A percentile compares a stretch with the other conserved stretches of the same genome.
phyloP scores from a whole-genome alignment of 2,329 filamentous ascomycete genomes.

The Pseudogymnoascus sp. region DNA sequence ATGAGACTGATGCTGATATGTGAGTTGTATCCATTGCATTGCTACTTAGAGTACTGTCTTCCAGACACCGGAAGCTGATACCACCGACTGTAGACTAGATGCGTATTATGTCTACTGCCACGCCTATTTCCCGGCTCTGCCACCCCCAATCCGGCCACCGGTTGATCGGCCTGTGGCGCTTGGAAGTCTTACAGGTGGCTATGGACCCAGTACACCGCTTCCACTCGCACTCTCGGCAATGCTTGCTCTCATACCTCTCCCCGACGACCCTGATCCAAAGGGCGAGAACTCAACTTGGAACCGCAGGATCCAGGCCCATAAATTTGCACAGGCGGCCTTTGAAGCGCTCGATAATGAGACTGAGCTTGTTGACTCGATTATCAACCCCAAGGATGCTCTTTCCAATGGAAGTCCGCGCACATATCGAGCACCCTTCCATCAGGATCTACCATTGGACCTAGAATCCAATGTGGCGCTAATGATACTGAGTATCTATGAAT shows the following conservation, averaged over 20 bases:
- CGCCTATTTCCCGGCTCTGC: slow-evolving; percentile 44
- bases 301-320: slow-evolving; percentile 42
- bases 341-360: slow-evolving; percentile 44
- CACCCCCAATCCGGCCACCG: slow-evolving; percentile 33
- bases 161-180: slow-evolving; percentile 29
- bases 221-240: slow-evolving; percentile 42
- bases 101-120: slow-evolving; percentile 49
- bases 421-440: slow-evolving; percentile 38
- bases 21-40: slow-evolving; percentile 12
- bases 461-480: slow-evolving; percentile 44
- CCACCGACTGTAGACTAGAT: slow-evolving; percentile 32
- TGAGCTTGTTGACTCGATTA: slow-evolving; percentile 40
- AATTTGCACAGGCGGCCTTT: slow-evolving; percentile 41
- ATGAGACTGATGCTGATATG: slow-evolving; percentile 25
- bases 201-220: slow-evolving; percentile 38
- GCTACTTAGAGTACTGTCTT: neutral
- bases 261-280: slow-evolving; percentile 26
- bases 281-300: slow-evolving; percentile 37
- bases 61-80: neutral
- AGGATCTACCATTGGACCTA: slow-evolving; percentile 38
- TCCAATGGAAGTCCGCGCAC: slow-evolving; percentile 28
- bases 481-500: slow-evolving; percentile 46
- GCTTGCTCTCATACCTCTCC: slow-evolving; percentile 42
- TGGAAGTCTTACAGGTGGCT: slow-evolving; percentile 30
- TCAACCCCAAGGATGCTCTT: slow-evolving; percentile 40